Percentiles rank a stretch among this genome's conserved stretches.
Conservation (phyloP, 139 green algal genomes). For the Picochlorum sp. region DNA sequence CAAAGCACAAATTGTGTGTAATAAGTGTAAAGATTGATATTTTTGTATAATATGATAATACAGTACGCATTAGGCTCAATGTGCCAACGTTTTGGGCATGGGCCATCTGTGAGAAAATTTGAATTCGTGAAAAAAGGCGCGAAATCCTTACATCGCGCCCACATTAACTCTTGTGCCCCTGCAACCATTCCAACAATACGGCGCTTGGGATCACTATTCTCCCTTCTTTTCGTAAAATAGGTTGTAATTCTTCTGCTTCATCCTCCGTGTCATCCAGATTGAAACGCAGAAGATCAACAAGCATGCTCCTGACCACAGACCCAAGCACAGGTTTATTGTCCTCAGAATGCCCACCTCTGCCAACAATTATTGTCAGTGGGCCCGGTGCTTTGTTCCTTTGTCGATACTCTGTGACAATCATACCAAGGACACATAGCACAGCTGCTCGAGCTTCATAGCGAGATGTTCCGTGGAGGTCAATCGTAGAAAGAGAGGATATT, state of each 20-base stretch:
- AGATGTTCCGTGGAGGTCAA: slow-evolving; percentile 39
- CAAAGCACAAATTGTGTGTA: no score
- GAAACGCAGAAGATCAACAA: slow-evolving; percentile 11
- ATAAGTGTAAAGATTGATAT: no score
- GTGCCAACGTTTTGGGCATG: no score
- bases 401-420: slow-evolving; percentile 21
- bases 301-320: slow-evolving; percentile 7
- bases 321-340: slow-evolving; percentile 16
- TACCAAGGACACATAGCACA: slow-evolving; percentile 35
- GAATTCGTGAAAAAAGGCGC: no score
- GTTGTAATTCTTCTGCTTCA: not conserved
- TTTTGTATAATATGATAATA: no score
- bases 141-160: not conserved
- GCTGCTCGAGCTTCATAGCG: slow-evolving; percentile 34
- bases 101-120: no score
- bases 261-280: not conserved
- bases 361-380: slow-evolving; percentile 20
- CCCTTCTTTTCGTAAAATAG: slow-evolving; percentile 9
- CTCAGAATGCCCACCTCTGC: slow-evolving; percentile 9
- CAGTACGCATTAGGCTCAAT: no score
- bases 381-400: not conserved
- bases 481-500: slow-evolving; percentile 1
- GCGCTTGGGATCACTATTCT: slow-evolving; percentile 16
- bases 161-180: not conserved
- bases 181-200: slow-evolving; percentile 5